Evolutionary conservation across 2,329 filamentous ascomycete species (phyloP), one percentile per base, ranked within the genome.

Genomic region (Orbilia blumenaviensis): DNA sequence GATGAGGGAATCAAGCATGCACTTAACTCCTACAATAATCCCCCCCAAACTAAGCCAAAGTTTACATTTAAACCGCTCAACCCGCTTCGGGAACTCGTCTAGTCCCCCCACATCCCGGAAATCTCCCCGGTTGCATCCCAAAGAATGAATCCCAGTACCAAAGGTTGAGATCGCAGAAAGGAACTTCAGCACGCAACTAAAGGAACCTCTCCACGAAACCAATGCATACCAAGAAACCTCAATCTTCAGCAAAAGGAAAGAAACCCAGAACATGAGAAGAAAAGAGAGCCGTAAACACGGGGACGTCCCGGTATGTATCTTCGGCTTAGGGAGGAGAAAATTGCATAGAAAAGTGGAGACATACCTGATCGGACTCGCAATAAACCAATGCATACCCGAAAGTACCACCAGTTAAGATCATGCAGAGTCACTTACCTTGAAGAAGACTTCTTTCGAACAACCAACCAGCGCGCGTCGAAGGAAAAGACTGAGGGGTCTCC

Each of bases 401-500:
- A 21, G 46, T 50, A 66, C 41, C 58, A 64, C 48, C 60, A 50
- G 50, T 72, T 64, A 41, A 46, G 60, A 50, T 66, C 67, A 56
- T 72, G 48, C 61, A 12, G 18, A 41, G 48, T 27, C 50, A 41
- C 48, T 50, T 64, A 63, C 25, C 56, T 29, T 38, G 10, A 16
- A 38, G 25, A 42, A 32, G 9, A n/a, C 12, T 38, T 36, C 34
- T 32, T 61, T 38, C 38, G 18, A 44, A 58, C 41, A 58, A 63
- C 61, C 62, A 75, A 54, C 71, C 44, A 56, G 56, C 23, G 29
- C 62, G 36, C 60, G 67, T 60, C 44, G 42, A 41, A 42, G 48
- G 46, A 41, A 69, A 56, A 62, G 56, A 48, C 44, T 56, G 63
- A 54, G 69, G 66, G n/a, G 56, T 63, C 66, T 50, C 61, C 56